Conservation (phyloP, 495 filamentous ascomycete species). For the Xylaria curta region DNA sequence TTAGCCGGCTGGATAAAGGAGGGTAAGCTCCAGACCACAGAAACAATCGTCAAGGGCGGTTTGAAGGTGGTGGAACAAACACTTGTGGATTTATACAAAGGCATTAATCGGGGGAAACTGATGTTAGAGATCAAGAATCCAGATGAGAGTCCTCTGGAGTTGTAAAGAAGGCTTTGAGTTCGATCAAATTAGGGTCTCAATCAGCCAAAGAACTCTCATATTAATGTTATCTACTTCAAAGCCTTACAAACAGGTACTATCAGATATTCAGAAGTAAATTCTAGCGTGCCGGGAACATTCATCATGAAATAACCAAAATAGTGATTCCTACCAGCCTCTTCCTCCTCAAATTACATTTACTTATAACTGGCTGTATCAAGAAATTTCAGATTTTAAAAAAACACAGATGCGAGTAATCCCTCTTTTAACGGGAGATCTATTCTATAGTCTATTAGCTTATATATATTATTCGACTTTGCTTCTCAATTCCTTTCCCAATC, state of each 20-base stretch:
- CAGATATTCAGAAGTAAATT: no score
- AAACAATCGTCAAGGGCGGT: slow-evolving; percentile 48
- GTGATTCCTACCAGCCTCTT: not conserved
- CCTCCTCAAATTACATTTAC: no score
- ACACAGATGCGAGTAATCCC: not conserved
- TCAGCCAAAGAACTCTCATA: no score
- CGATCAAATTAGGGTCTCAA: not conserved
- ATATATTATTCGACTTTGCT: not conserved
- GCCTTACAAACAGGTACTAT: no score
- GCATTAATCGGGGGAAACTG: slow-evolving; percentile 1
- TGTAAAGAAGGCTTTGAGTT: not conserved
- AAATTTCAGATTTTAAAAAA: no score
- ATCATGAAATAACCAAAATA: not conserved
- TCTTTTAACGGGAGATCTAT: not conserved
- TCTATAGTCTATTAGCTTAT: not conserved
- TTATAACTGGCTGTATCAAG: no score
- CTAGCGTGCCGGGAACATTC: not conserved
- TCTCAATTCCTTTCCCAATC: not conserved
- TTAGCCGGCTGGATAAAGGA: slow-evolving; percentile 63
- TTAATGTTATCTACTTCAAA: no score
- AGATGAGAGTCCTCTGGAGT: slow-evolving; percentile 1
- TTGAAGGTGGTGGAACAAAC: not conserved
- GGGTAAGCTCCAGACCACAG: slow-evolving; percentile 70
- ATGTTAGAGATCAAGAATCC: slow-evolving; percentile 7
- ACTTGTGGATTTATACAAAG: slow-evolving; percentile 5